Base-by-base conservation (phyloP, 2,329 filamentous ascomycete genomes). In the Ambrosiella xylebori region DNA sequence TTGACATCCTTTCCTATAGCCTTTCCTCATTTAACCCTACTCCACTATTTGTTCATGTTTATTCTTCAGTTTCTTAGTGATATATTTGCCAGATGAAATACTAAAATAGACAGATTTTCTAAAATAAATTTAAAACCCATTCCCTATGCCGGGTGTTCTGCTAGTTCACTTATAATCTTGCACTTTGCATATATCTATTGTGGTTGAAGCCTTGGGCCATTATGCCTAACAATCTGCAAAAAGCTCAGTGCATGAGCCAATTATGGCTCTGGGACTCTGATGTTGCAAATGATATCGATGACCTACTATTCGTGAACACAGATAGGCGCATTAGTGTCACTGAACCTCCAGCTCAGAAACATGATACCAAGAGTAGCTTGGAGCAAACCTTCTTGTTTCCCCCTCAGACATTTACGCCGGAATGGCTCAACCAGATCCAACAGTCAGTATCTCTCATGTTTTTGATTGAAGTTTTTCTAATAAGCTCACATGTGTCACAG, bases 391-490 rank as follows among this genome's bases (percentile, higher is more conserved):
- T 91, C 65, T 74, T 98, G 35, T 81, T 80, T 1, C 91, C 93
- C 0, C 87, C 88, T 1, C 77, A 82, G 4, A 78, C 79, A 1
- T 96, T 98, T 72, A 88, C 84, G 39, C 74, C 80, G 3, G 82
- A 85, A 66, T 97, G 93, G 89, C 78, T 98, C 60, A 89, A 95
- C 68, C 79, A 80, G 58, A 72, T 97, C 49, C 93, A 98, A 71
- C 88, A 91, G 76, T 81, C 69, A 59, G 71, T 64, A 17, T 13
- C 15, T 36, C 41, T 36, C 37, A 12, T 7, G 51, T 19, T 39
- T 17, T 39, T 56, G 13, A 51, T 38, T 12, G 19, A 7, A 36
- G 49, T 8, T 50, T 13, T 39, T 35, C 27, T 17, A 47, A 40
- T 19, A 15, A 50, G 36, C 19, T 57, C n/a, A 35, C 47, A 7